phyloP scores from a whole-genome alignment of 2,329 filamentous ascomycete genomes.

The Sporothrix phasma region DNA sequence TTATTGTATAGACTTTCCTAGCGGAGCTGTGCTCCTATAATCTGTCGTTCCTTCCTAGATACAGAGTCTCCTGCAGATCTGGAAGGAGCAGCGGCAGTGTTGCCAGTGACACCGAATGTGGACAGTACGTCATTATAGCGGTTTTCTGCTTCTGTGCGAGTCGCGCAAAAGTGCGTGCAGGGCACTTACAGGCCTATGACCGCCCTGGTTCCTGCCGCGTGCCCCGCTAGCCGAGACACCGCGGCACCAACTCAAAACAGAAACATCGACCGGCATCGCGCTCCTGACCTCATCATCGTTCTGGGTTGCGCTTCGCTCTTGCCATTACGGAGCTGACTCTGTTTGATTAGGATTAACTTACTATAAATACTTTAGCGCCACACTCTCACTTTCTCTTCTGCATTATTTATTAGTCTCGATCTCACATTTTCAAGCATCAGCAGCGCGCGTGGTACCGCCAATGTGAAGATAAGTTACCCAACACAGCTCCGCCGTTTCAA shows the following conservation, averaged over 20 bases:
- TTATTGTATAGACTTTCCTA: not conserved
- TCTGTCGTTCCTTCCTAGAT: not conserved
- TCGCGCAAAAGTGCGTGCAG: not conserved
- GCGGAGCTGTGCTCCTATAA: not conserved
- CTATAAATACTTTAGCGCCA: not conserved
- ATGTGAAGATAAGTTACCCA: not conserved
- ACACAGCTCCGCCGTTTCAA: slow-evolving; percentile 7
- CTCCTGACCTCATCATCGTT: slow-evolving; percentile 4
- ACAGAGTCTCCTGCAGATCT: too few species aligned
- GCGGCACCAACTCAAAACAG: not conserved
- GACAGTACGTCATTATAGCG: not conserved
- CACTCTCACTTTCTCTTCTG: not conserved
- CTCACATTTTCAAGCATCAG: not conserved
- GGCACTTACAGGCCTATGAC: not conserved
- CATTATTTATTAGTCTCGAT: not conserved
- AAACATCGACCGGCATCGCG: slow-evolving; percentile 15
- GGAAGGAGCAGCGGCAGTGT: not conserved
- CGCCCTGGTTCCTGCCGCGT: slow-evolving; percentile 1
- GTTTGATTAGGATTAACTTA: not conserved
- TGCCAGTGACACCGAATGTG: not conserved
- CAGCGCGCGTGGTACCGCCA: not conserved
- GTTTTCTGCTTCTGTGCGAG: not conserved
- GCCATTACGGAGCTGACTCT: not conserved
- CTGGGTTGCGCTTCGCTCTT: not conserved
- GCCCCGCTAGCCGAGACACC: slow-evolving; percentile 11